These are phyloP conservation scores for Asterochloris sp. DNA, from an alignment of 139 green algal genomes.

Conservation along the genomic window DNA sequence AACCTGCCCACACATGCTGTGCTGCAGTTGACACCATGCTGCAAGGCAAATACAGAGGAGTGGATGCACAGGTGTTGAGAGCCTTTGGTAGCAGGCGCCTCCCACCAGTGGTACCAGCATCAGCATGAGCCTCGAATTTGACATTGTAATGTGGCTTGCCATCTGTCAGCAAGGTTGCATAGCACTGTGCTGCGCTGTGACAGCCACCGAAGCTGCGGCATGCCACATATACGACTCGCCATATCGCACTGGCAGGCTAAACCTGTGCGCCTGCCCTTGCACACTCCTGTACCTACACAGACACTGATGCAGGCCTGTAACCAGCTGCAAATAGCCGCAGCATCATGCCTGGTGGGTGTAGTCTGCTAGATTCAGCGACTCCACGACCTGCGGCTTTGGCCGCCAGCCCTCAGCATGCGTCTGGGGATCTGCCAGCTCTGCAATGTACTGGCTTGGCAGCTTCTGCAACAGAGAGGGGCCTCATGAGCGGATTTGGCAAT, in stretches of 20 bases:
- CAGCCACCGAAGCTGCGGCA: not conserved
- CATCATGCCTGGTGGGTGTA: slow-evolving; percentile 51
- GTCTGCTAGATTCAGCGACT: slow-evolving; percentile 68
- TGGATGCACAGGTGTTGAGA: no score
- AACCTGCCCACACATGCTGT: no score
- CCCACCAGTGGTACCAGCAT: no score
- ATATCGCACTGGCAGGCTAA: not conserved
- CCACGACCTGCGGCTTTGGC: slow-evolving; percentile 59
- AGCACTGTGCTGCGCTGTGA: not conserved
- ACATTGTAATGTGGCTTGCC: no score
- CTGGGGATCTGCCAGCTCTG: slow-evolving; percentile 29
- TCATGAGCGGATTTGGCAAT: not conserved
- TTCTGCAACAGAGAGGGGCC: slow-evolving; percentile 35
- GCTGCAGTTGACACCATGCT: no score
- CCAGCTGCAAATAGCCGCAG: not conserved
- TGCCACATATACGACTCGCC: not conserved
- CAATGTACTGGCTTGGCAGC: slow-evolving; percentile 43
- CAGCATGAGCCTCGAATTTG: no score
- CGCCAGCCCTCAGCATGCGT: slow-evolving; percentile 46
- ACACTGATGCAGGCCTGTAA: no score
- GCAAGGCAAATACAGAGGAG: no score
- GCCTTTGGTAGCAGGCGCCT: no score
- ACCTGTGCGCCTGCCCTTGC: not conserved
- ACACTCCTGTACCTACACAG: no score
- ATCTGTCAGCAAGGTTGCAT: no score